These are phyloP conservation scores for Neofusicoccum sp. DNA, from an alignment of 2,329 filamentous ascomycete species.

Conservation along the genomic window DNA sequence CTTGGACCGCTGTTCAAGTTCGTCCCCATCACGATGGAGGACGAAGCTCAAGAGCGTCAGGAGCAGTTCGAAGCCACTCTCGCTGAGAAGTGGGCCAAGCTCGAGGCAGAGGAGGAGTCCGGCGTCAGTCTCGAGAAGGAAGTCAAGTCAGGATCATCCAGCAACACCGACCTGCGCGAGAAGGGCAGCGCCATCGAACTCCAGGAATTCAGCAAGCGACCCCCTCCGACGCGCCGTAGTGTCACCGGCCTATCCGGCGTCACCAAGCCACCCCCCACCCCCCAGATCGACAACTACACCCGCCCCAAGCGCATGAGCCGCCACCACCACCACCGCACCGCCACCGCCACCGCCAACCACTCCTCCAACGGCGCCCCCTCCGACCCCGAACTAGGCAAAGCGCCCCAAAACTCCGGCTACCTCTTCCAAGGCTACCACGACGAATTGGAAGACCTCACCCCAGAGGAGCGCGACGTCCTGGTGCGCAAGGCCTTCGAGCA, in stretches of 20 bases:
- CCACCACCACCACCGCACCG: conserved; percentile 26
- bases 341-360: conserved; percentile 31
- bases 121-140: not conserved
- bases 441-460: conserved; percentile 90
- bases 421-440: conserved; percentile 80
- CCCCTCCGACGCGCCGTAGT: too few species aligned
- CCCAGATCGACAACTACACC: not conserved
- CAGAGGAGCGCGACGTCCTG: conserved; percentile 81
- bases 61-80: conserved; percentile 79
- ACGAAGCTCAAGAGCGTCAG: conserved; percentile 89
- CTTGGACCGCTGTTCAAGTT: conserved; percentile 86
- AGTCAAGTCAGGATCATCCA: not conserved
- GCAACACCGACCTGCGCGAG: conserved; percentile 7
- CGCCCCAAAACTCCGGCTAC: not conserved
- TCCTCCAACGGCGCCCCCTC: conserved; percentile 12
- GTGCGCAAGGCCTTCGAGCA: conserved; percentile 90
- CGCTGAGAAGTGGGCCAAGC: conserved; percentile 37
- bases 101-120: conserved; percentile 30
- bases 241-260: not conserved
- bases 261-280: not conserved
- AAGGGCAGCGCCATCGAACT: conserved; percentile 30
- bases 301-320: conserved; percentile 24
- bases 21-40: conserved; percentile 90
- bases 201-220: conserved; percentile 26
- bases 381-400: conserved; percentile 1